Percentiles rank a stretch among this genome's conserved stretches.
These are phyloP conservation scores for Sarocladium oryzae DNA, from an alignment of 2,329 filamentous ascomycete species.

Conservation along the genomic window DNA sequence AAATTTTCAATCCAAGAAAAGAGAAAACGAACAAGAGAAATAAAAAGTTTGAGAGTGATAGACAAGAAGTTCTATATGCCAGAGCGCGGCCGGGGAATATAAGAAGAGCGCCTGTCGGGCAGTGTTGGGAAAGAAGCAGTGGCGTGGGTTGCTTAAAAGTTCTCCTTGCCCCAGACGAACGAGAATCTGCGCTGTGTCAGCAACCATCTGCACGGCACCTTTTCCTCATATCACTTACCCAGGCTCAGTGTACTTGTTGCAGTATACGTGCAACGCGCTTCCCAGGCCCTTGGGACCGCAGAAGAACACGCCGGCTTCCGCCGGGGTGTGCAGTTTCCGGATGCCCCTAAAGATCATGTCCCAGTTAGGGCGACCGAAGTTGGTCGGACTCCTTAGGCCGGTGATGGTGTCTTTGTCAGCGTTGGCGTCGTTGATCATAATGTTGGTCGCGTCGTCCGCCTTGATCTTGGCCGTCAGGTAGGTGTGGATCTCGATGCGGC, in stretches of 20 bases:
- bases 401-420: constrained; percentile 81
- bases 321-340: constrained; percentile 67
- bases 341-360: constrained; percentile 84
- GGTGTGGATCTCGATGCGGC: constrained; percentile 83
- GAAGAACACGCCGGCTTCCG: constrained; percentile 75
- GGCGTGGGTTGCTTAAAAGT: constrained; percentile 42
- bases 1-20: constrained; percentile 8
- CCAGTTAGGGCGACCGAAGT: constrained; percentile 84
- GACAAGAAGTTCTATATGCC: constrained; percentile 9
- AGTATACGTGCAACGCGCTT: constrained; percentile 71
- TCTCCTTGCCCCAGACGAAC: constrained; percentile 65
- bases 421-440: constrained; percentile 87
- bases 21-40: not conserved
- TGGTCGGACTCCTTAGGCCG: constrained; percentile 72
- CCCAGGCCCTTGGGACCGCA: constrained; percentile 77
- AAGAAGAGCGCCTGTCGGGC: not conserved
- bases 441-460: constrained; percentile 78
- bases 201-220: constrained; percentile 13
- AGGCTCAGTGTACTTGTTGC: constrained; percentile 82
- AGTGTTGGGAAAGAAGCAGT: not conserved
- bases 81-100: not conserved
- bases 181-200: constrained; percentile 44
- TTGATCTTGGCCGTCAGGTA: constrained; percentile 86
- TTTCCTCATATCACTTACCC: constrained; percentile 45
- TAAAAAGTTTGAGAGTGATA: not conserved